Conservation (phyloP, 2,329 filamentous ascomycete species). For the Bipolaris cookei region DNA sequence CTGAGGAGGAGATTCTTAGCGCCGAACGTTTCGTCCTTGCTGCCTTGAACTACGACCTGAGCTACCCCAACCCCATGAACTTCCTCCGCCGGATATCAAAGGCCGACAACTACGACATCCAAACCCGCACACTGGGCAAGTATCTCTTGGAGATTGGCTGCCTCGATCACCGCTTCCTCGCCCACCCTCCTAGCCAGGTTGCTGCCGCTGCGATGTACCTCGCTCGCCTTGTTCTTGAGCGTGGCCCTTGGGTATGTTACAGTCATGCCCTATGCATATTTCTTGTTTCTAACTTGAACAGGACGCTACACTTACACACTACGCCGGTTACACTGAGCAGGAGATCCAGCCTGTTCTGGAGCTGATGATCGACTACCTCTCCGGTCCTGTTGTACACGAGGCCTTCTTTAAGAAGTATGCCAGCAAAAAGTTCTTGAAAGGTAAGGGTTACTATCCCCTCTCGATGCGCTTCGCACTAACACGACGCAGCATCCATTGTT, state of each 20-base stretch:
- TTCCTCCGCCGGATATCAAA: slow-evolving; percentile 98
- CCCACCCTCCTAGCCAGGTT: slow-evolving; percentile 85
- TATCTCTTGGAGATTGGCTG: slow-evolving; percentile 97
- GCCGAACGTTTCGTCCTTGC: slow-evolving; percentile 95
- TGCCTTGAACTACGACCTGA: slow-evolving; percentile 93
- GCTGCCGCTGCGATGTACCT: slow-evolving; percentile 96
- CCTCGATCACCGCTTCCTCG: slow-evolving; percentile 91
- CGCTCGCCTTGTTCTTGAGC: slow-evolving; percentile 85
- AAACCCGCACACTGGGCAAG: slow-evolving; percentile 95
- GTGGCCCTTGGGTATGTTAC: slow-evolving; percentile 82
- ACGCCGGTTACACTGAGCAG: slow-evolving; percentile 90
- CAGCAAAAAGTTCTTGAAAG: slow-evolving; percentile 98
- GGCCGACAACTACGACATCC: slow-evolving; percentile 98
- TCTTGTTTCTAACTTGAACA: slow-evolving; percentile 45
- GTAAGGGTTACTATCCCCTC: slow-evolving; percentile 58
- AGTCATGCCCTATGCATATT: not conserved
- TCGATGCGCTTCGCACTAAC: slow-evolving; percentile 16
- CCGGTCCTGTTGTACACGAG: slow-evolving; percentile 87
- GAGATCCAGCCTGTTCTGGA: slow-evolving; percentile 91
- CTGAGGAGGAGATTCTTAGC: slow-evolving; percentile 90
- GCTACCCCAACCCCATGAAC: slow-evolving; percentile 99
- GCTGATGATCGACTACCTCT: slow-evolving; percentile 96
- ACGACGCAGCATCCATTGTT: slow-evolving; percentile 76
- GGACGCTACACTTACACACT: slow-evolving; percentile 86
- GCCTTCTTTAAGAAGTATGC: slow-evolving; percentile 99